These are phyloP conservation scores for Dioscorea zingiberensis DNA, from an alignment of 106 monocot species.

Conservation along the genomic window DNA sequence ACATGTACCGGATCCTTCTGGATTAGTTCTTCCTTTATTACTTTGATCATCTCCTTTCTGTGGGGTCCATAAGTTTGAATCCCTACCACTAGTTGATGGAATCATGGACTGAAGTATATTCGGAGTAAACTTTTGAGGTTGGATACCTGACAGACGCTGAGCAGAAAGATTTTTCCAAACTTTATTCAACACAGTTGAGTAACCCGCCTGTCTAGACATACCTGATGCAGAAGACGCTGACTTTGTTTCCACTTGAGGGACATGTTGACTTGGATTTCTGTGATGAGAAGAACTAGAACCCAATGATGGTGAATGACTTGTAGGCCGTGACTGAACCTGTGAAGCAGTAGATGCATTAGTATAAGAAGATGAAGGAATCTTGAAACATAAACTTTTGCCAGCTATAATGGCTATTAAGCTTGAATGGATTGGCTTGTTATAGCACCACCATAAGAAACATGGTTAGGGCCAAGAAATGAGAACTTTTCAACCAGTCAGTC, in stretches of 20 bases:
- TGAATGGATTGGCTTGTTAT: slow-evolving; percentile 12
- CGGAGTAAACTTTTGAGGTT: slow-evolving; percentile 39
- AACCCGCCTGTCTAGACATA: slow-evolving; percentile 36
- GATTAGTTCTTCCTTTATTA: slow-evolving; percentile 20
- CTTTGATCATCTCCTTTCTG: slow-evolving; percentile 29
- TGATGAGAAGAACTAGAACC: slow-evolving; percentile 9
- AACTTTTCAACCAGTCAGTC: slow-evolving; percentile 10
- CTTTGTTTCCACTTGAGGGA: slow-evolving; percentile 15
- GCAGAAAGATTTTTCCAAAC: slow-evolving; percentile 58
- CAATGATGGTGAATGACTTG: slow-evolving; percentile 12
- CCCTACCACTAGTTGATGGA: slow-evolving; percentile 12
- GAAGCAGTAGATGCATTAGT: slow-evolving; percentile 5
- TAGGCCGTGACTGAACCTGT: slow-evolving; percentile 8
- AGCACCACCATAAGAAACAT: slow-evolving; percentile 17
- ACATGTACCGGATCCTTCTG: slow-evolving; percentile 27
- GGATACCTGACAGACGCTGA: slow-evolving; percentile 26
- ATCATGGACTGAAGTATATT: slow-evolving; percentile 47
- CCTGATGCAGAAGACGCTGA: slow-evolving; percentile 22
- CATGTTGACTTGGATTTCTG: slow-evolving; percentile 24
- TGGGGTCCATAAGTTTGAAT: slow-evolving; percentile 7
- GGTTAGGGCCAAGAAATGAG: slow-evolving; percentile 14
- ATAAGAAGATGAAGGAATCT: slow-evolving; percentile 16
- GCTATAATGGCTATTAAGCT: slow-evolving; percentile 9
- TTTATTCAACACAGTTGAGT: slow-evolving; percentile 49
- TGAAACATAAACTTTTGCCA: slow-evolving; percentile 28